These are phyloP conservation scores for Hyaloscypha variabilis DNA, from an alignment of 495 filamentous ascomycete species.

Conservation along the genomic window DNA sequence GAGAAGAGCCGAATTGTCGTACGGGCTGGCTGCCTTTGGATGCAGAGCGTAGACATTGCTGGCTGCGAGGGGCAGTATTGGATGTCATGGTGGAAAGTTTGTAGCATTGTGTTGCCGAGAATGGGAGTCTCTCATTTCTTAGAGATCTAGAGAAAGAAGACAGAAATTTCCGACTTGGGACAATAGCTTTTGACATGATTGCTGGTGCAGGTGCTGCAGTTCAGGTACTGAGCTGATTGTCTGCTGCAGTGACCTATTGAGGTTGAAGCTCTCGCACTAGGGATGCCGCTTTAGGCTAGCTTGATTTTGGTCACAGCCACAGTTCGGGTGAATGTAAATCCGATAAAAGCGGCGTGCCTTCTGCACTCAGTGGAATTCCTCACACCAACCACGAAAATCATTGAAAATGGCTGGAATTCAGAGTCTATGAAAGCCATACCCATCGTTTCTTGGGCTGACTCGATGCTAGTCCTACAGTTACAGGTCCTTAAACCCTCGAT, in stretches of 20 bases:
- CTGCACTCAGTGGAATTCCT: conserved; percentile 14
- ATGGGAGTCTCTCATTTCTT: not conserved
- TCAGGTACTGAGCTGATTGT: conserved; percentile 3
- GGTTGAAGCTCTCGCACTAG: not conserved
- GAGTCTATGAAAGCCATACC: not conserved
- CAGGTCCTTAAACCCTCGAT: conserved; percentile 8
- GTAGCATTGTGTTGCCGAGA: conserved; percentile 13
- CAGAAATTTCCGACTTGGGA: conserved; percentile 26
- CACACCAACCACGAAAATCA: conserved; percentile 15
- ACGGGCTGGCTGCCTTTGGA: not conserved
- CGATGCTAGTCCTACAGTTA: conserved; percentile 22
- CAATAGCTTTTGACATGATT: conserved; percentile 28
- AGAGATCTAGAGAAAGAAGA: conserved; percentile 21
- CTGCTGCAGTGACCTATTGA: not conserved
- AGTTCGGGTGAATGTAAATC: too few species aligned
- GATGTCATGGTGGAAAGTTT: conserved; percentile 5
- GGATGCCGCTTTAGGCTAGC: not conserved
- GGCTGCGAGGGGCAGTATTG: not conserved
- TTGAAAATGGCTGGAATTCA: not conserved
- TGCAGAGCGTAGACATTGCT: conserved; percentile 6
- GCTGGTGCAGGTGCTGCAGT: conserved; percentile 7
- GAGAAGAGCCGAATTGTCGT: conserved; percentile 20
- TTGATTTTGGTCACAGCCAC: not conserved
- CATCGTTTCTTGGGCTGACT: not conserved
- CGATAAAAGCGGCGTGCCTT: not conserved